Evolutionary conservation across 345 rosid genomes (phyloP).

Genomic region (Eucalyptus grandis): DNA sequence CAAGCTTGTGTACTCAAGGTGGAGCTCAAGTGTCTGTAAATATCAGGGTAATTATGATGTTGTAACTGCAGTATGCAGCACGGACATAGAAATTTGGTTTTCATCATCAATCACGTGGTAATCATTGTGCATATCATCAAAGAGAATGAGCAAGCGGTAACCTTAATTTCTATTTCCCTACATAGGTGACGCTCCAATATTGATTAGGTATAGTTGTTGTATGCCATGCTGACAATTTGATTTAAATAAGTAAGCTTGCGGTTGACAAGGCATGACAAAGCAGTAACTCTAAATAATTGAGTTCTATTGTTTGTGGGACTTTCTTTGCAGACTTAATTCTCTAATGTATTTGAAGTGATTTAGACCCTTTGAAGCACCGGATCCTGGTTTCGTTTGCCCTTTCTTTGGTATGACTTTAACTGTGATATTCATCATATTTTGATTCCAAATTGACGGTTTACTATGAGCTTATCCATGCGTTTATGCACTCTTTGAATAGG

Average conservation of each 20-base stretch:
- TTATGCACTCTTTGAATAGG: not conserved
- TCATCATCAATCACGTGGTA: not conserved
- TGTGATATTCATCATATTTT: not conserved
- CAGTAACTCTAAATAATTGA: not conserved
- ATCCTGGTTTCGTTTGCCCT: not conserved
- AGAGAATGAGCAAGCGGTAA: not conserved
- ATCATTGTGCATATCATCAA: not conserved
- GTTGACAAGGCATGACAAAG: not conserved
- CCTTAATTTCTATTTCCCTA: not conserved
- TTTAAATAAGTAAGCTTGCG: not conserved
- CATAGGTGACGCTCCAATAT: not conserved
- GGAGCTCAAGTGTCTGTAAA: not conserved
- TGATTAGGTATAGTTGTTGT: not conserved
- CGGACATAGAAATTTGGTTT: not conserved
- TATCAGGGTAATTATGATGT: not conserved
- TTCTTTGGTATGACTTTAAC: not conserved
- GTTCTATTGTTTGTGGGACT: not conserved
- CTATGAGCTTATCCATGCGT: not conserved
- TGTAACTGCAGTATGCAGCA: not conserved
- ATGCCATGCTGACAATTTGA: not conserved
- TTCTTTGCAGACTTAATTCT: not conserved
- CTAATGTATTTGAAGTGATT: not conserved
- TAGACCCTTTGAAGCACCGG: not conserved
- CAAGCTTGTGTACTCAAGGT: not conserved
- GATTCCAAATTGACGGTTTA: not conserved